Conservation (phyloP, 1,284 basidiomycete genomes). For the Malassezia sp. region DNA sequence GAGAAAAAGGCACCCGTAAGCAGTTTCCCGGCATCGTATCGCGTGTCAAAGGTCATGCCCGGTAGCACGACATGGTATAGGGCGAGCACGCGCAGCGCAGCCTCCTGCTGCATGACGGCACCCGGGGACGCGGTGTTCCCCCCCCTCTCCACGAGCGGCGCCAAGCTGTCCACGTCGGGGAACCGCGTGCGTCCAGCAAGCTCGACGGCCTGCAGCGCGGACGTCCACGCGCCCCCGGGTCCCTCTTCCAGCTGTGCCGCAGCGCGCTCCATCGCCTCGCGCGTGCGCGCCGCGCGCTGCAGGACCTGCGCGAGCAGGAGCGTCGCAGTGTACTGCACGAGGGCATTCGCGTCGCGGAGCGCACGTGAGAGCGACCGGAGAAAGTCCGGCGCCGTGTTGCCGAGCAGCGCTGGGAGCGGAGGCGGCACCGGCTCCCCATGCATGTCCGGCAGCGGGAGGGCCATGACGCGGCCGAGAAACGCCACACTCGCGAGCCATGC, state of each 20-base stretch:
- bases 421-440: constrained; percentile 56
- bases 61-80: constrained; percentile 71
- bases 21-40: constrained; percentile 75
- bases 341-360: constrained; percentile 49
- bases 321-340: constrained; percentile 74
- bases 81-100: constrained; percentile 65
- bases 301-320: constrained; percentile 52
- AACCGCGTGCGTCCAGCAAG: constrained; percentile 24
- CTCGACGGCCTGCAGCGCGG: constrained; percentile 18
- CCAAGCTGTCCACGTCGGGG: constrained; percentile 23
- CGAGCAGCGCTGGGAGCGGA: constrained; percentile 56
- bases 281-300: constrained; percentile 21
- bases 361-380: constrained; percentile 58
- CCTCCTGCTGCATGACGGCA: constrained; percentile 59
- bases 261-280: neutral
- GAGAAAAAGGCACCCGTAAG: constrained; percentile 52
- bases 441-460: constrained; percentile 57
- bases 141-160: constrained; percentile 22
- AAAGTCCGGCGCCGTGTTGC: constrained; percentile 23
- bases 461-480: constrained; percentile 65
- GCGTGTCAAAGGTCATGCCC: constrained; percentile 60
- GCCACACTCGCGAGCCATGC: constrained; percentile 80
- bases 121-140: neutral
- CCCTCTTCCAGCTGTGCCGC: constrained; percentile 5
- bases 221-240: constrained; percentile 27